These are phyloP conservation scores for Onygenales sp. DNA, from an alignment of 2,329 filamentous ascomycete genomes.

Conservation along the genomic window DNA sequence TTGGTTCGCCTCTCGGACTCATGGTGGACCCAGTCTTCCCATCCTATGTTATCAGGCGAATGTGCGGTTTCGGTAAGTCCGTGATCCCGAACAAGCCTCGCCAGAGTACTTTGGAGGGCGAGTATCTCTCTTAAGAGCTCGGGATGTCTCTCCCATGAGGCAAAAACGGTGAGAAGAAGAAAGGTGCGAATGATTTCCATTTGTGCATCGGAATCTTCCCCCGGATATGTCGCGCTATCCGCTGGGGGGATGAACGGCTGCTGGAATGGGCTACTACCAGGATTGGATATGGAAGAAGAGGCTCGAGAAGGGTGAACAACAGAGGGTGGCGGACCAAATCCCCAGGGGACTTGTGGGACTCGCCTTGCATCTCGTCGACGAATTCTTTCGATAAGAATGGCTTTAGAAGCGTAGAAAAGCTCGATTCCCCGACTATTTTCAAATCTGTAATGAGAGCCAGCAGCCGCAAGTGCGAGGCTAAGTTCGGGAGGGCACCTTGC, in stretches of 20 bases:
- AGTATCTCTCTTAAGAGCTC: constrained; percentile 49
- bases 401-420: constrained; percentile 48
- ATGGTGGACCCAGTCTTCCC: constrained; percentile 44
- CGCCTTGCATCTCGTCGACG: constrained; percentile 40
- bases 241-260: constrained; percentile 23
- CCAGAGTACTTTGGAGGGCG: constrained; percentile 47
- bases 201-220: constrained; percentile 36
- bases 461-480: constrained; percentile 42
- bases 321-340: constrained; percentile 28
- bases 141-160: constrained; percentile 50
- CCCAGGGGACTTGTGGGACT: constrained; percentile 32
- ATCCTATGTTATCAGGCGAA: constrained; percentile 36
- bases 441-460: constrained; percentile 40
- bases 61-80: constrained; percentile 31
- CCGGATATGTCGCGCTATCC: constrained; percentile 25
- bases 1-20: constrained; percentile 47
- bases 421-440: constrained; percentile 44
- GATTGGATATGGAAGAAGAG: constrained; percentile 33
- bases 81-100: constrained; percentile 46
- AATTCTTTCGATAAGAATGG: constrained; percentile 44
- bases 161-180: constrained; percentile 47
- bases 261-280: constrained; percentile 35
- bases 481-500: constrained; percentile 39
- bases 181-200: constrained; percentile 44
- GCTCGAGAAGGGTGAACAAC: constrained; percentile 27